Evolutionary conservation across 768 basidiomycete species (phyloP), one percentile per base, ranked within the genome.

Genomic region (Leccinum uliginosum): DNA sequence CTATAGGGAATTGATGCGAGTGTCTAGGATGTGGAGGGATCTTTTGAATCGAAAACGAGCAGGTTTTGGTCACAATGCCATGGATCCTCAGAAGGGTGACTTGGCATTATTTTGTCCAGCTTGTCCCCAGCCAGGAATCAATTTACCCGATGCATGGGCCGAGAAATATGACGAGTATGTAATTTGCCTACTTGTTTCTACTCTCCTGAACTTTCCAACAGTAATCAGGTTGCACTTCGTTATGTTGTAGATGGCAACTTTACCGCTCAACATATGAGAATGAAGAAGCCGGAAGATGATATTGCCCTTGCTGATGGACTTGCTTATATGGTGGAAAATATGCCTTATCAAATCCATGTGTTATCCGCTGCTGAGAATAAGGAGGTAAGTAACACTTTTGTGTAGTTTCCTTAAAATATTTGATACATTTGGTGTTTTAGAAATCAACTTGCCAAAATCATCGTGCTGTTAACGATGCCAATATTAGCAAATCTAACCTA

Each of bases 381-480:
- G 1, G 53, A 47, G 24, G 21, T 19, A 35, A 32, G 9, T 14
- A 46, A 21, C 1, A 6, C 23, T 19, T 14, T 11, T 6, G 23
- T 9, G 6, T 23, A 21, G 24, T 15, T 12, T 8, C 2, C 14
- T 46, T 26, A 7, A 0, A 0, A 23, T 8, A 7, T 12, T 23
- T 46, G 21, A 24, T 46, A 12, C 6, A 12, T 19, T 23, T 26
- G 24, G 5, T 14, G 14, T 8, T 6, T 14, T 10, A 55, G 47
- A 56, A 7, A 15, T 56, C 23, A 6, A 9, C 29, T 2, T 56
- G 55, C 19, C 50, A 56, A 6, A 59, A 51, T 3, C 49, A 60
- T 12, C 5, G 6, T 1, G 53, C 44, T 1, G 57, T 58, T 0
- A 60, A 60, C 11, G 2, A 48, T 30, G 53, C 48, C 3, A 59